Evolutionary conservation across 495 filamentous ascomycete species (phyloP).

Genomic region (Glutinoglossum americanum): DNA sequence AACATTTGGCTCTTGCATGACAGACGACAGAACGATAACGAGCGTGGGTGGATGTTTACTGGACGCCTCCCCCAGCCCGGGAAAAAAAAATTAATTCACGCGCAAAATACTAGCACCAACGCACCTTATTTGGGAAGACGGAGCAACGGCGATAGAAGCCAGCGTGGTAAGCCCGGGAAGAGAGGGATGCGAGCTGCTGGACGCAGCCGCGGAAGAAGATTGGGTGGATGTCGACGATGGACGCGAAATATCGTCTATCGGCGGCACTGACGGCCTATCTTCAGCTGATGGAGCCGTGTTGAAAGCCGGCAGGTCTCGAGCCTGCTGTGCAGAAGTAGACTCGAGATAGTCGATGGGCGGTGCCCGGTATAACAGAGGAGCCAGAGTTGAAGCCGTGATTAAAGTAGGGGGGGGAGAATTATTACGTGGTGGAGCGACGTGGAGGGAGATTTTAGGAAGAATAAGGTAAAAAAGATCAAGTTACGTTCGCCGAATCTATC

Average conservation of each 20-base stretch:
- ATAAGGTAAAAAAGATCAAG: not conserved
- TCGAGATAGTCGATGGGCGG: slow-evolving; percentile 35
- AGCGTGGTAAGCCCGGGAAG: slow-evolving; percentile 40
- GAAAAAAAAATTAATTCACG: not conserved
- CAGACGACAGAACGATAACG: not conserved
- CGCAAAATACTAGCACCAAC: slow-evolving; percentile 9
- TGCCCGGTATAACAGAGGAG: slow-evolving; percentile 23
- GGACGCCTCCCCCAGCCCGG: not conserved
- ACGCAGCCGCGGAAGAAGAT: slow-evolving; percentile 16
- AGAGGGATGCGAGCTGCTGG: slow-evolving; percentile 21
- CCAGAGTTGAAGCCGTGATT: slow-evolving; percentile 15
- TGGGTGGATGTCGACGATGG: slow-evolving; percentile 19
- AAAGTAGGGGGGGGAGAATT: slow-evolving; percentile 1
- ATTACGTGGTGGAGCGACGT: not conserved
- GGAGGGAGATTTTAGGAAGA: not conserved
- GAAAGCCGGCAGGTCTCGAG: slow-evolving; percentile 18
- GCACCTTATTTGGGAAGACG: slow-evolving; percentile 47
- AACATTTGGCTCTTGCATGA: not conserved
- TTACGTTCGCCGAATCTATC: not conserved
- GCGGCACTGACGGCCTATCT: slow-evolving; percentile 8
- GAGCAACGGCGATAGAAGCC: slow-evolving; percentile 36
- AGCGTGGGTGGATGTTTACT: not conserved
- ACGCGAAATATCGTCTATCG: slow-evolving; percentile 16
- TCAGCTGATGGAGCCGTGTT: slow-evolving; percentile 13
- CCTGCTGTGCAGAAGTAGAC: slow-evolving; percentile 23